Evolutionary conservation across 495 filamentous ascomycete species (phyloP).

Genomic region (Trichoderma virens): DNA sequence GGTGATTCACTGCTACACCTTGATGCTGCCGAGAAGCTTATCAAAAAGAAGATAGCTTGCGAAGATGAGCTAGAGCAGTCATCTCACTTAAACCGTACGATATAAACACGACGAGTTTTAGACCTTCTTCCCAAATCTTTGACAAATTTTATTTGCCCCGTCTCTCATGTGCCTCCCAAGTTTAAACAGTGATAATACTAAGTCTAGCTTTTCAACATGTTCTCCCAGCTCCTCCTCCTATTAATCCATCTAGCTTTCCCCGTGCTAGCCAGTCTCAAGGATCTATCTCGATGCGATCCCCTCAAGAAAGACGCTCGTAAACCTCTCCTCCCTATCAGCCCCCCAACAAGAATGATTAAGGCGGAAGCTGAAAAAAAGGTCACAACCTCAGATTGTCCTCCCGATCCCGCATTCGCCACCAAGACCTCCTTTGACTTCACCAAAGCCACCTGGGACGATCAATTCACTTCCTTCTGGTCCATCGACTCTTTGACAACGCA

Average conservation of each 20-base stretch:
- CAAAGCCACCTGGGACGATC: slow-evolving; percentile 42
- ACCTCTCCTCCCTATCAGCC: neutral
- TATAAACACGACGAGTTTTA: no score
- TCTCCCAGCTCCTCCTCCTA: neutral
- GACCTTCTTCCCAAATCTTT: neutral
- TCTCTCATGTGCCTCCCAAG: no score
- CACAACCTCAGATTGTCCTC: slow-evolving; percentile 48
- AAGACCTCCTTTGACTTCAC: slow-evolving; percentile 69
- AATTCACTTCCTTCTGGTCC: slow-evolving; percentile 47
- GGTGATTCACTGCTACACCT: neutral
- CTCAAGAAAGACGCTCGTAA: slow-evolving; percentile 10
- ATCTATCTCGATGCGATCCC: slow-evolving; percentile 7
- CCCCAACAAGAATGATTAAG: neutral
- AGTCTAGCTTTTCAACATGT: neutral
- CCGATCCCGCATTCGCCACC: slow-evolving; percentile 65
- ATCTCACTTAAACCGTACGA: no score
- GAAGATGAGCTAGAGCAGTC: neutral
- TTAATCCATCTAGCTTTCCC: neutral
- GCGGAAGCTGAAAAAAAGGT: neutral
- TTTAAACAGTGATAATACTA: no score
- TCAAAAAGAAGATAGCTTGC: neutral
- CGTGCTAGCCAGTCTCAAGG: neutral
- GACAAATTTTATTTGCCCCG: neutral
- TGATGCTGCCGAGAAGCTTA: neutral
- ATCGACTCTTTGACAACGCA: slow-evolving; percentile 48